Conservation (phyloP, 2,329 filamentous ascomycete genomes). For the Ceratocystiopsis sp. region DNA sequence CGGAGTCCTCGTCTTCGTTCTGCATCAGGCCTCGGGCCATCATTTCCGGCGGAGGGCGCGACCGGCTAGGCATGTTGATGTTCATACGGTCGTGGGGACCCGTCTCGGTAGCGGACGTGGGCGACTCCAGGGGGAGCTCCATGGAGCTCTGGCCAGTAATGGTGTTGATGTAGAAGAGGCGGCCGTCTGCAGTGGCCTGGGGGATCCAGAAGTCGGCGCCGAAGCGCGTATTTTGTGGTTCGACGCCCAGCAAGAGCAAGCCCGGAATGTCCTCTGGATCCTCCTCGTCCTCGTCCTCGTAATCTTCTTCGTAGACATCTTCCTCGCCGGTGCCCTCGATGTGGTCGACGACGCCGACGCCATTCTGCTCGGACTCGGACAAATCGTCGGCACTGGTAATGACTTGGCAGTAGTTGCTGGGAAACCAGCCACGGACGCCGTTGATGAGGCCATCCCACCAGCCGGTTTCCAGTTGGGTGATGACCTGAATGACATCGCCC, state of each 20-base stretch:
- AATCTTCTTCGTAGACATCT: constrained; percentile 48
- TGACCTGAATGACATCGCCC: constrained; percentile 94
- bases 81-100: constrained; percentile 82
- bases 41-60: constrained; percentile 75
- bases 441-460: constrained; percentile 99
- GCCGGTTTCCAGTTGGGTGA: constrained; percentile 92
- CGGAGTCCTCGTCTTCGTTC: constrained; percentile 83
- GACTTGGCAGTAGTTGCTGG: constrained; percentile 93
- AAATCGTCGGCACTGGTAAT: constrained; percentile 62
- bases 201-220: constrained; percentile 97
- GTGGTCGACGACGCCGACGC: constrained; percentile 33
- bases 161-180: constrained; percentile 96
- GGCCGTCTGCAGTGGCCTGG: constrained; percentile 83
- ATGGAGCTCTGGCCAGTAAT: constrained; percentile 89
- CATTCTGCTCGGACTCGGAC: constrained; percentile 40
- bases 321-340: constrained; percentile 49
- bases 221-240: constrained; percentile 46
- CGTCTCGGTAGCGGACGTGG: constrained; percentile 60
- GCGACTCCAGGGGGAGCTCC: constrained; percentile 86
- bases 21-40: constrained; percentile 69
- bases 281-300: constrained; percentile 48
- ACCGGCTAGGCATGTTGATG: constrained; percentile 74
- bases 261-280: constrained; percentile 25
- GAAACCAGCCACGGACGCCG: constrained; percentile 93
- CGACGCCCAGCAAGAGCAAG: constrained; percentile 52